Conservation (phyloP, 176 grass and related monocot species). For the Aegilops umbellulata region DNA sequence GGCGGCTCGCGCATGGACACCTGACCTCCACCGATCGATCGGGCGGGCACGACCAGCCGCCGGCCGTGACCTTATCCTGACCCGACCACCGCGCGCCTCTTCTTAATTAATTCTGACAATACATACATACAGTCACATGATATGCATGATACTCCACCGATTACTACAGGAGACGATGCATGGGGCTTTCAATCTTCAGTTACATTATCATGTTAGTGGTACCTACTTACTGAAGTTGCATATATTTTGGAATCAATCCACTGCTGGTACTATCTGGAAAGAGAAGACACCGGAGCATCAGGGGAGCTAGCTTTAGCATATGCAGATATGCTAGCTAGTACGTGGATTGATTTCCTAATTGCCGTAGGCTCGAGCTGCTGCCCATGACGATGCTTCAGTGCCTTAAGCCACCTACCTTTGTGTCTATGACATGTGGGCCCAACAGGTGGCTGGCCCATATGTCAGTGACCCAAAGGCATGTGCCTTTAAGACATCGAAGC, state of each 20-base stretch:
- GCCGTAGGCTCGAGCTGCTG: background rate
- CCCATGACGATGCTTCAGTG: too few species aligned
- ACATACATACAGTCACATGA: background rate
- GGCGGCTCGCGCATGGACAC: constrained; percentile 22
- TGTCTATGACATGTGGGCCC: too few species aligned
- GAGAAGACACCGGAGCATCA: too few species aligned
- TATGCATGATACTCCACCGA: background rate
- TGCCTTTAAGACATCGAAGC: too few species aligned
- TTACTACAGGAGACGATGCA: background rate
- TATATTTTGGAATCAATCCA: too few species aligned
- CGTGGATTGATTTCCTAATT: background rate
- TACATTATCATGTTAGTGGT: background rate
- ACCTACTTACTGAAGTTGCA: too few species aligned
- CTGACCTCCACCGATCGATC: background rate
- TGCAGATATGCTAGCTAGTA: background rate
- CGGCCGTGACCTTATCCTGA: constrained; percentile 17
- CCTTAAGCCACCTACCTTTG: too few species aligned
- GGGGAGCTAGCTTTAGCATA: too few species aligned
- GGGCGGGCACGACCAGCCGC: background rate
- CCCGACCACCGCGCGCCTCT: background rate
- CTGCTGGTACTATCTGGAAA: too few species aligned
- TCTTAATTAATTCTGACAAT: background rate
- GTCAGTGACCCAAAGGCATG: too few species aligned
- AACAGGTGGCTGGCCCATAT: too few species aligned
- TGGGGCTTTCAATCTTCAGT: background rate